phyloP scores from a whole-genome alignment of 768 basidiomycete genomes.

The Fomitopsis serialis region DNA sequence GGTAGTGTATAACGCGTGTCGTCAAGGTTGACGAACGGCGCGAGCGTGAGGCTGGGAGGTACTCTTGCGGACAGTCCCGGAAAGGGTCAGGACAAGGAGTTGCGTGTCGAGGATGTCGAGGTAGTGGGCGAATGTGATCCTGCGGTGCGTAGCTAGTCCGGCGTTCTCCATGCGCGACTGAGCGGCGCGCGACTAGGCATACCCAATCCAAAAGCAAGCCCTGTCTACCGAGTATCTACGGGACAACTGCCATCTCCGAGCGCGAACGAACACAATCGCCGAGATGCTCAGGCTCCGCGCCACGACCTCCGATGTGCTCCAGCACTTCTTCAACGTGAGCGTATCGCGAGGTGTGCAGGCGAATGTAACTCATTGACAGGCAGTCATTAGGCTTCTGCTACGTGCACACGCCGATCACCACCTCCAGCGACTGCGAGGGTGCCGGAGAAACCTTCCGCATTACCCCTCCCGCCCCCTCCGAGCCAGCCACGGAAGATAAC shows the following conservation, averaged over 20 bases:
- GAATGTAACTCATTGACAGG: neutral
- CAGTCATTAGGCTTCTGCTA: conserved; percentile 59
- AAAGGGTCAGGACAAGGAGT: conserved; percentile 45
- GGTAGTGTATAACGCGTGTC: neutral
- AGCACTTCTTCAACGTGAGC: conserved; percentile 69
- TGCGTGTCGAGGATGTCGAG: conserved; percentile 42
- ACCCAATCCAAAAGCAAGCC: conserved; percentile 90
- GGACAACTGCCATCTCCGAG: conserved; percentile 83
- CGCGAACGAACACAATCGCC: conserved; percentile 66
- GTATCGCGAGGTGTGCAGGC: neutral
- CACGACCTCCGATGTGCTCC: conserved; percentile 47
- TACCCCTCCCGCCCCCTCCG: conserved; percentile 31
- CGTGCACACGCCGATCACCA: conserved; percentile 83
- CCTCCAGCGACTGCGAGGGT: conserved; percentile 92
- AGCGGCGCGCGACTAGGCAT: conserved; percentile 42
- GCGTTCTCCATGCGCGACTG: neutral
- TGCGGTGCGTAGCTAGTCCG: conserved; percentile 33
- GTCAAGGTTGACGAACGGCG: conserved; percentile 46
- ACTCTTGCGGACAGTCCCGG: conserved; percentile 42
- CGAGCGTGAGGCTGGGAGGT: conserved; percentile 48
- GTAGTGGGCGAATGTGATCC: conserved; percentile 54
- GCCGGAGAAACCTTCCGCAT: conserved; percentile 89
- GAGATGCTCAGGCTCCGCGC: conserved; percentile 75
- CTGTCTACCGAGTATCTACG: conserved; percentile 76
- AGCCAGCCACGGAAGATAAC: conserved; percentile 10